These are phyloP conservation scores for Papiliotrema laurentii DNA, from an alignment of 1,284 basidiomycete species.

Conservation along the genomic window DNA sequence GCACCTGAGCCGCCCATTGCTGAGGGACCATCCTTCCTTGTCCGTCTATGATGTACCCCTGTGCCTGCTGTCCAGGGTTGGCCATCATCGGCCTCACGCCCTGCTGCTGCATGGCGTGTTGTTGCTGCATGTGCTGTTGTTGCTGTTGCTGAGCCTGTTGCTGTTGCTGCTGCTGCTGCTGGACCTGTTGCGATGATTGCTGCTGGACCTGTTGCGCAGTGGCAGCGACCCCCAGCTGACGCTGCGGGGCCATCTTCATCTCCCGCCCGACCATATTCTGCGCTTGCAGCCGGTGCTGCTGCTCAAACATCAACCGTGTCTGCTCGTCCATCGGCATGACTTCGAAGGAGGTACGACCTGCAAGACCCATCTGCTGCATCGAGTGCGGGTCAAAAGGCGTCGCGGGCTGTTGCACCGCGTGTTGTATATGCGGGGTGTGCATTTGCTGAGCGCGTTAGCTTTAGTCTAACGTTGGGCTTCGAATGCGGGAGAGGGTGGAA, in stretches of 20 bases:
- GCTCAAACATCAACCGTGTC: constrained; percentile 1
- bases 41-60: no score
- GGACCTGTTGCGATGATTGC: neutral
- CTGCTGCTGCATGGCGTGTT: neutral
- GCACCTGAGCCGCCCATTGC: no score
- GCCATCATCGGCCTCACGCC: neutral
- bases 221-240: constrained; percentile 1
- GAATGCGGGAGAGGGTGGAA: neutral
- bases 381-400: neutral
- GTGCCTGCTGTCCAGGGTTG: no score
- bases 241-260: constrained; percentile 1
- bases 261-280: neutral
- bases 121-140: neutral
- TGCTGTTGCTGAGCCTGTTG: constrained; percentile 1
- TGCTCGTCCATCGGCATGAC: constrained; percentile 5
- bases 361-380: neutral
- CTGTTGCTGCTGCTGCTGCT: neutral
- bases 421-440: constrained; percentile 1
- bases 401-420: neutral
- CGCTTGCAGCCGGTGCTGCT: constrained; percentile 2
- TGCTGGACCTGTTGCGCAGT: neutral
- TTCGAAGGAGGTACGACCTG: neutral
- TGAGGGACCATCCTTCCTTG: no score
- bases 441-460: neutral
- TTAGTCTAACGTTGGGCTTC: neutral